Base-by-base conservation (phyloP, 345 rosid species). In the Cochlearia excelsa region DNA sequence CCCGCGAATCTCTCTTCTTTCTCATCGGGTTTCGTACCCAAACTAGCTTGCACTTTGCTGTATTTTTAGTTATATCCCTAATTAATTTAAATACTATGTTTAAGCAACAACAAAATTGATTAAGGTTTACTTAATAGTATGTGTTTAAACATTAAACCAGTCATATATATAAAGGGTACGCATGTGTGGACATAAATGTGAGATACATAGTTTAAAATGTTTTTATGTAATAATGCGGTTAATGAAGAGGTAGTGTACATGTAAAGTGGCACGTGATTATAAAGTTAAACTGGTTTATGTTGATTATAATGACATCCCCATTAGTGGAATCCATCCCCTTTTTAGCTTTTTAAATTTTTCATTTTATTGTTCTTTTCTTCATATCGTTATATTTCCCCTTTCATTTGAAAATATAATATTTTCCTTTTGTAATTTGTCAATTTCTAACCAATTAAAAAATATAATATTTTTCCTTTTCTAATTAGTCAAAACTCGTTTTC, bases 1-100 rank as follows among this genome's bases (percentile, higher is more conserved):
- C 90, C 86, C 83, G 88, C 69, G 90, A 86, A 82, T 86, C 95
- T 84, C 83, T 84, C 84, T 54, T 42, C 41, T 57, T 81, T 76
- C 78, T 68, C 78, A 67, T 67, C 70, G 71, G 81, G 76, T 43
- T 70, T 44, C 45, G 49, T 49, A 7, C 54, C 51, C 0, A 63
- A 47, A 70, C 63, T 76, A 33, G 73, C 74, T 70, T 61, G 79
- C 72, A 71, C 56, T 71, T 66, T 65, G 79, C 69, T 74, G 75
- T 70, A 30, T 40, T 11, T 0, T 8, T 33, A 29, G 34, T 54
- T 48, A 61, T 61, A 61, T 47, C 61, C 35, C 3, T 60, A 46
- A 45, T 59, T 47, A 31, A 33, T 49, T 28, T 44, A 2, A 4
- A 9, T 16, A 7, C 4, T 10, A 16, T 3, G 9, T 33, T 33